phyloP scores from a whole-genome alignment of 305 asterid genomes.

The Fraxinus floribunda region DNA sequence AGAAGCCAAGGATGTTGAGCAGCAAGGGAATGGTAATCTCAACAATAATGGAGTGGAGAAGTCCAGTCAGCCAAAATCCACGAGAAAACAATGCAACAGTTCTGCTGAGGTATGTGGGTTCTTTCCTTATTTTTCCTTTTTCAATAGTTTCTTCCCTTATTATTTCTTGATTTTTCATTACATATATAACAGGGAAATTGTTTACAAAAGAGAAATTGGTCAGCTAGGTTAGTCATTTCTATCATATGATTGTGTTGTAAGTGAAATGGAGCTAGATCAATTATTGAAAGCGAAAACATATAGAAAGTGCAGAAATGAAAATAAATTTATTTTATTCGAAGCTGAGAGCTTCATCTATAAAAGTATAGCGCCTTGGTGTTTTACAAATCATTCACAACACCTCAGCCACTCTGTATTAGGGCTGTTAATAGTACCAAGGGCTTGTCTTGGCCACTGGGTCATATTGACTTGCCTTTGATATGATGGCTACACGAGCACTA shows the following conservation, averaged over 20 bases:
- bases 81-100: slow-evolving; percentile 38
- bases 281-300: not conserved
- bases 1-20: slow-evolving; percentile 33
- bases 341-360: not conserved
- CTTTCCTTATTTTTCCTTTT: not conserved
- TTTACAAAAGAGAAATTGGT: not conserved
- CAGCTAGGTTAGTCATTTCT: not conserved
- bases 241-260: not conserved
- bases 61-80: slow-evolving; percentile 42
- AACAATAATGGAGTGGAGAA: slow-evolving; percentile 29
- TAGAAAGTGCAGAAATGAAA: not conserved
- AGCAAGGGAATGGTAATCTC: slow-evolving; percentile 17
- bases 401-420: not conserved
- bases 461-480: not conserved
- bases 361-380: not conserved
- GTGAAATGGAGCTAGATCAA: not conserved
- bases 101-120: slow-evolving; percentile 52
- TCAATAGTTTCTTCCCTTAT: not conserved
- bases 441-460: not conserved
- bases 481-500: not conserved
- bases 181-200: not conserved
- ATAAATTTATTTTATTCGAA: not conserved
- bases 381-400: not conserved
- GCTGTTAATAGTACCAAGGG: not conserved
- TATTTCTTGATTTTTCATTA: not conserved